Percentiles rank a stretch among this genome's conserved stretches.
Evolutionary conservation across 2,329 filamentous ascomycete species (phyloP).

Genomic region (Thelonectria olida): DNA sequence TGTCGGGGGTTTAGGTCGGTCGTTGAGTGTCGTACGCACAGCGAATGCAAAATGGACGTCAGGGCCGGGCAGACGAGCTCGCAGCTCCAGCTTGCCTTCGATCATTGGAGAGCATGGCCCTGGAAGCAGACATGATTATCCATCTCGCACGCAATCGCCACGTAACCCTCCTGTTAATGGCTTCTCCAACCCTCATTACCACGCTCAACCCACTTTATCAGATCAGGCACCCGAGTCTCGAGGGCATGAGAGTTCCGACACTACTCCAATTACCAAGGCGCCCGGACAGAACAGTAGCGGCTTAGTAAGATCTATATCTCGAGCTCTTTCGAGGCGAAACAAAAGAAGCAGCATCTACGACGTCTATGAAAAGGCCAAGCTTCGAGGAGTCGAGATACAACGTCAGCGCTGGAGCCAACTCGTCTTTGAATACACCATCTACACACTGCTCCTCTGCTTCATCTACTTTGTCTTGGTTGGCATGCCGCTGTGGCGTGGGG

Average conservation of each 20-base stretch:
- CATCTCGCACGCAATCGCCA: background rate
- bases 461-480: conserved; percentile 20
- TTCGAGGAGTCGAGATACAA: conserved; percentile 5
- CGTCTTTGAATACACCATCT: conserved; percentile 10
- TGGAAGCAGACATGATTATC: too few relatives aligned
- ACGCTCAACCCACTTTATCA: background rate
- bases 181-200: background rate
- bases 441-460: conserved; percentile 11
- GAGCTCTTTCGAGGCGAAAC: conserved; percentile 7
- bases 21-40: conserved; percentile 16
- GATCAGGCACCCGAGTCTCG: background rate
- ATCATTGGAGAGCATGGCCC: background rate
- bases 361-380: conserved; percentile 18
- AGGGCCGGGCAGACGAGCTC: conserved; percentile 5
- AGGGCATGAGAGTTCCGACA: background rate
- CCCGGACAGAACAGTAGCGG: background rate
- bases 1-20: conserved; percentile 5
- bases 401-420: conserved; percentile 10
- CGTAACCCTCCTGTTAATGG: background rate
- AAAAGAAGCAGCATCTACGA: conserved; percentile 15
- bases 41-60: conserved; percentile 16
- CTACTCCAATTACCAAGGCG: background rate
- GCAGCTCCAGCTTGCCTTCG: conserved; percentile 14
- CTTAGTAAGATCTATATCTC: conserved; percentile 2
- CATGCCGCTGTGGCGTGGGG: conserved; percentile 13